Conservation (phyloP, 345 rosid genomes). For the Citrus sinensis region DVS_A1.0 CM039161.1:715501-716000, state of each 20-base stretch:
- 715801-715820: neutral
- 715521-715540: no score
- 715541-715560: no score
- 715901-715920: neutral
- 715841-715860: neutral
- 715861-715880: neutral
- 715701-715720: neutral
- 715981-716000: neutral
- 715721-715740: neutral
- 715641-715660: no score
- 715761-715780: neutral
- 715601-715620: no score
- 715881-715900: neutral
- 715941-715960: neutral
- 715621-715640: no score
- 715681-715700: neutral
- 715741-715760: neutral
- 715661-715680: neutral
- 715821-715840: neutral
- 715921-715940: neutral
- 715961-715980: neutral
- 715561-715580: no score
- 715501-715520: no score
- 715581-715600: no score
- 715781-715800: neutral